Percentiles rank a stretch among this genome's conserved stretches.
phyloP scores from a whole-genome alignment of 1,139 yeast species.

The Debaryomycetaceae sp. region DNA sequence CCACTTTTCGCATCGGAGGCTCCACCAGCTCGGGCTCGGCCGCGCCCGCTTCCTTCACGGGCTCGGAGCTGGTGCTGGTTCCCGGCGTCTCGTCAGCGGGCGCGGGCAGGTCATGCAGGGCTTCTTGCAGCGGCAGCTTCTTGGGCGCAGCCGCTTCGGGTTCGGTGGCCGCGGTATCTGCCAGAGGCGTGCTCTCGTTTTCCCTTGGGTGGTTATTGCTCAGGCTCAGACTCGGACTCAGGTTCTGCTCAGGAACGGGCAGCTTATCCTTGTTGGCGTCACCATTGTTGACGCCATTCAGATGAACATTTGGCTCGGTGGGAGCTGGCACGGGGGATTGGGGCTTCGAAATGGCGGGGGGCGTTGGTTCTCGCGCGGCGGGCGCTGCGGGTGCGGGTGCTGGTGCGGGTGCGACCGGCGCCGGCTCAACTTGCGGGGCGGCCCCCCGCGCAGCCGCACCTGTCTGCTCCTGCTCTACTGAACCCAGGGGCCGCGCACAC shows the following conservation, averaged over 20 bases:
- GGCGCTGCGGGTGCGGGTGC: slow-evolving; percentile 11
- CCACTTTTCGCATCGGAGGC: slow-evolving; percentile 65
- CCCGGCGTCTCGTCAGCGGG: slow-evolving; percentile 3
- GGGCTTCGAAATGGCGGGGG: slow-evolving; percentile 3
- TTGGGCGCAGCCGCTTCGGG: slow-evolving; percentile 1
- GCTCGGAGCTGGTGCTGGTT: slow-evolving; percentile 18
- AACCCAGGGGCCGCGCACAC: slow-evolving; percentile 5
- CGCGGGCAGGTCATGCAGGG: not conserved
- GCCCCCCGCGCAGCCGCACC: too few species aligned
- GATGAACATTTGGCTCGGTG: slow-evolving; percentile 1
- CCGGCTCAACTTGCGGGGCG: slow-evolving; percentile 9
- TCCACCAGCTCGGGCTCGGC: slow-evolving; percentile 28
- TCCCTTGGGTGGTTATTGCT: not conserved
- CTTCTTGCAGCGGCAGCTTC: not conserved
- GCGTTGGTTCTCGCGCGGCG: slow-evolving; percentile 12
- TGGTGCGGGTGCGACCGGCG: slow-evolving; percentile 4
- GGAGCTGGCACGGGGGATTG: slow-evolving; percentile 3
- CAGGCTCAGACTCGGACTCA: too few species aligned
- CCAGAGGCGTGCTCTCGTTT: too few species aligned
- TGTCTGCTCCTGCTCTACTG: too few species aligned
- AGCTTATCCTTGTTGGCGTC: not conserved
- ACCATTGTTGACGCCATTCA: not conserved
- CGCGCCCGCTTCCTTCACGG: slow-evolving; percentile 26
- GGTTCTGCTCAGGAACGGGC: too few species aligned
- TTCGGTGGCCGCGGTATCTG: slow-evolving; percentile 4